phyloP scores from a whole-genome alignment of 345 rosid species.

The Salix purpurea region DNA sequence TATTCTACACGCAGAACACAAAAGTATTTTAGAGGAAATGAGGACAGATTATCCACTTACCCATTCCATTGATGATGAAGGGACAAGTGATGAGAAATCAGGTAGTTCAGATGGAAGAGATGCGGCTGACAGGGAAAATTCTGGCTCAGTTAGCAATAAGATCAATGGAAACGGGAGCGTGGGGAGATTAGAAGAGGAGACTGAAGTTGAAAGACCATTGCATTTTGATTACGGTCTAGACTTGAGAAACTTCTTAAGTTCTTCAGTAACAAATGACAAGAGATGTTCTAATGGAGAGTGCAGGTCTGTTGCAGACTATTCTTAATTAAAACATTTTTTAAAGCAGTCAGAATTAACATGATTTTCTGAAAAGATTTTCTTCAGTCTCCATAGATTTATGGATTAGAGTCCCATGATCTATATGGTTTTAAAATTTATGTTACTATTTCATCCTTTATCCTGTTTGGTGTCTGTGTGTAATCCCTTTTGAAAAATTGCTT shows the following conservation, averaged over 20 bases:
- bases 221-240: slow-evolving; percentile 43
- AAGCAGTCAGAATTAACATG: too few species aligned
- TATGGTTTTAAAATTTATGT: background rate
- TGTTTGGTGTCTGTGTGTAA: background rate
- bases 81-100: background rate
- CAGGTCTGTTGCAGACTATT: slow-evolving; percentile 26
- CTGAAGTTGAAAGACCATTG: slow-evolving; percentile 17
- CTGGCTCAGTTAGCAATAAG: slow-evolving; percentile 11
- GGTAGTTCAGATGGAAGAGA: slow-evolving; percentile 20
- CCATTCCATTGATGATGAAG: slow-evolving; percentile 36
- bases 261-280: slow-evolving; percentile 34
- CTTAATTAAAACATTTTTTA: too few species aligned
- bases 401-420: too few species aligned
- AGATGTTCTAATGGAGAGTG: slow-evolving; percentile 33
- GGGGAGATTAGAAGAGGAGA: slow-evolving; percentile 22
- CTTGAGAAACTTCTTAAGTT: slow-evolving; percentile 47
- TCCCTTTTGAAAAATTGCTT: slow-evolving; percentile 12
- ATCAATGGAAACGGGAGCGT: slow-evolving; percentile 22
- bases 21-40: slow-evolving; percentile 69
- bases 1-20: slow-evolving; percentile 87
- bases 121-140: slow-evolving; percentile 18
- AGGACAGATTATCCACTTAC: slow-evolving; percentile 54
- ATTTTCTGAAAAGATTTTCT: too few species aligned
- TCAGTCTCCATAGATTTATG: too few species aligned
- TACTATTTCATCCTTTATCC: background rate